Base-by-base conservation (phyloP, 257 asterid species). In the Leonotis leonurus region DNA sequence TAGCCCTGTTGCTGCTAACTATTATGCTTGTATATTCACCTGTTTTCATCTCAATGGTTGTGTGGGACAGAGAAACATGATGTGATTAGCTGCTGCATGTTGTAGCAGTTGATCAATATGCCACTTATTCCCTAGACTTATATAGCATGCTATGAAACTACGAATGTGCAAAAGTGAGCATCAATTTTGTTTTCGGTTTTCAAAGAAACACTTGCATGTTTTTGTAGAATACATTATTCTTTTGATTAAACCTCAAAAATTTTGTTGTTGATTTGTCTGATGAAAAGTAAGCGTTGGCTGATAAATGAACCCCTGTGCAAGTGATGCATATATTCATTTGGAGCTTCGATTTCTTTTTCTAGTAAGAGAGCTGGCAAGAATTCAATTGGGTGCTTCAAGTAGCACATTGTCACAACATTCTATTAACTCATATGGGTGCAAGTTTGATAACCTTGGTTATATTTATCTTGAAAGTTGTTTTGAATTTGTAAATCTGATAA, bases 41-140 rank as follows among this genome's bases (percentile, higher is more conserved):
- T 53, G 36, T 49, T 62, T 37, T 26, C 22, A 30, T 71, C 54
- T 69, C 13, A 44, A 36, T 55, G 60, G 41, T 66, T 54, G 41
- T 37, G 9, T 10, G 56, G n/a, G n/a, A n/a, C n/a, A n/a, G n/a
- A 64, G 32, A 26, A 9, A 17, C 25, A 36, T 58, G 50, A 24
- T 49, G 22, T 17, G 35, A 30, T 26, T 14, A 55, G 56, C 60
- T 73, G 49, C 41, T 36, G 20, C 10, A 16, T 51, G n/a, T 1
- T 37, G 9, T 45, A 11, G 43, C 32, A 27, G 3, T 27, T 27
- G 32, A 27, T 27, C 32, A 5, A 27, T 2, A 27, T 27, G 32
- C 32, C 32, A 27, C 5, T 27, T 27, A 27, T 16, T 64, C 1
- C 26, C 26, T 35, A 37, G 8, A 60, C 9, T 22, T 7, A 48